Evolutionary conservation across 148 eudicot genomes (phyloP), one percentile per base, ranked within the genome.

Genomic region (Camellia sinensis): DNA sequence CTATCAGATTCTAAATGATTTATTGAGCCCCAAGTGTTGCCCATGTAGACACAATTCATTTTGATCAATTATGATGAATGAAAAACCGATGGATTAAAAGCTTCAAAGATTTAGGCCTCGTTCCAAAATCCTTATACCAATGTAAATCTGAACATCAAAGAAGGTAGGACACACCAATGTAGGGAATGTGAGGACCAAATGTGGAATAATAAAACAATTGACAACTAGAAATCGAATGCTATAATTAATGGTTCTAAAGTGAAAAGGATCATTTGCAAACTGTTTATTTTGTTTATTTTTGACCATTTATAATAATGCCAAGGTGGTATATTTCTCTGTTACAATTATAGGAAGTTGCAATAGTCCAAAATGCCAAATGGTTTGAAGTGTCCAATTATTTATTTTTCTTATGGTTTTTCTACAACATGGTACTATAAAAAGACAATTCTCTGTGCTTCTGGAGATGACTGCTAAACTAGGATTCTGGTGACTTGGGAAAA

Each of bases 311-410:
- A 72, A 56, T 63, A 73, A 54, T 56, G 3, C 61, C 13, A 7
- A 11, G 14, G 64, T 37, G 64, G 54, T 11, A 7, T 14, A 1
- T n/a, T 21, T 19, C 7, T 73, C 8, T 19, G 6, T 8, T 41
- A 12, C 18, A 12, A 29, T 1, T 29, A 29, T 29, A 1, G 37
- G 0, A 29, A 29, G 37, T 29, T 29, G 37, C 37, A 29, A 29
- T 29, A 1, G 37, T 29, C 37, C 37, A 29, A 29, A 29, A 52
- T 59, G 40, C 64, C 48, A 37, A 13, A 40, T 73, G 63, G 46
- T 53, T 73, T 72, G 76, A 70, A n/a, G 50, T 56, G 48, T 29
- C 63, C 45, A 56, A 37, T 2, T 73, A 40, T 56, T n/a, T 73
- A 54, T 4, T 22, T 50, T 48, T 61, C 9, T 18, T 48, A 21